These are phyloP conservation scores for Colletotrichum tofieldiae DNA, from an alignment of 2,329 filamentous ascomycete genomes.

Conservation along the genomic window DNA sequence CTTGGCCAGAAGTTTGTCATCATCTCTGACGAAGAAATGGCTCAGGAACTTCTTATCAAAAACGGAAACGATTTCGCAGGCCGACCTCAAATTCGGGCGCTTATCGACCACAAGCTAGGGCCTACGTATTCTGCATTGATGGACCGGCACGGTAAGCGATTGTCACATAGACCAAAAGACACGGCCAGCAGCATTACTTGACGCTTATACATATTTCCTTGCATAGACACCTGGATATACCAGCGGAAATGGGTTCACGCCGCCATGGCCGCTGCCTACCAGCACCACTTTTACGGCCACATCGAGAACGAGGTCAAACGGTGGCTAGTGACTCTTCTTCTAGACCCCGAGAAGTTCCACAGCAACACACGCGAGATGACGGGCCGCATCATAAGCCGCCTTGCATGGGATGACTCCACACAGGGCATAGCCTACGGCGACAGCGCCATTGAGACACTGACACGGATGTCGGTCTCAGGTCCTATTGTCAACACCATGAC, in stretches of 20 bases:
- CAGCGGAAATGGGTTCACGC: slow-evolving; percentile 69
- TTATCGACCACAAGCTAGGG: slow-evolving; percentile 65
- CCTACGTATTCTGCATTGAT: slow-evolving; percentile 66
- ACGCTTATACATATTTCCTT: not conserved
- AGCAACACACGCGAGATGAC: slow-evolving; percentile 64
- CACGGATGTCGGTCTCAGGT: slow-evolving; percentile 67
- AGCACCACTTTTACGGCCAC: slow-evolving; percentile 63
- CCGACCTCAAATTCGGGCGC: slow-evolving; percentile 64
- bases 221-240: slow-evolving; percentile 61
- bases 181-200: not conserved
- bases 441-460: slow-evolving; percentile 63
- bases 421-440: slow-evolving; percentile 63
- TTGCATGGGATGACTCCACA: slow-evolving; percentile 66
- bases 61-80: slow-evolving; percentile 66
- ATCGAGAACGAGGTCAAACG: slow-evolving; percentile 63
- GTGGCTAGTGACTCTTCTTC: slow-evolving; percentile 61
- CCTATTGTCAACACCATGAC: slow-evolving; percentile 66
- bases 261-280: slow-evolving; percentile 60
- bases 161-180: not conserved
- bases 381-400: slow-evolving; percentile 65
- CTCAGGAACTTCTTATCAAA: slow-evolving; percentile 64
- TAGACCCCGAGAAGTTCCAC: slow-evolving; percentile 63
- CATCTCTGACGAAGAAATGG: slow-evolving; percentile 64
- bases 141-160: slow-evolving; percentile 62
- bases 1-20: slow-evolving; percentile 60